Evolutionary conservation across 805 yeast genomes (phyloP).

Genomic region (Wickerhamomyces hampshirensis): DNA sequence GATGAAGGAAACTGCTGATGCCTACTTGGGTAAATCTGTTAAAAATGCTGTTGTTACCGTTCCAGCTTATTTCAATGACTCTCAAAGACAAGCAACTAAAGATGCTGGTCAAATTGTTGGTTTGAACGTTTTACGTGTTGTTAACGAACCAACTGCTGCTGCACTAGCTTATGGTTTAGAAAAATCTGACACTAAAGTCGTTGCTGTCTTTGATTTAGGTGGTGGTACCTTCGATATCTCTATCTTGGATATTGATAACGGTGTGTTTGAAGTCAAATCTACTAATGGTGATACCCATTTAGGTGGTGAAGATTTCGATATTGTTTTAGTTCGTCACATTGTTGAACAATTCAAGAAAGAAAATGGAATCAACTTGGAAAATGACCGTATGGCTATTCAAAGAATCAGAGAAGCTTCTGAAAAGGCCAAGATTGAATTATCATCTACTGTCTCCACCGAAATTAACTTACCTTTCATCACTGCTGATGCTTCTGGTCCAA

Average conservation of each 20-base stretch:
- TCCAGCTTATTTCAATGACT: constrained; percentile 80
- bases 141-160: constrained; percentile 85
- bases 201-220: constrained; percentile 66
- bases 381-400: constrained; percentile 51
- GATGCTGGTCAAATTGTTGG: constrained; percentile 76
- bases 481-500: constrained; percentile 39
- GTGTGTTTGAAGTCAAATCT: constrained; percentile 77
- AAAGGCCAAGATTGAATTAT: constrained; percentile 69
- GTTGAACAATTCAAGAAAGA: constrained; percentile 51
- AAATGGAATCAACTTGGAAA: constrained; percentile 29
- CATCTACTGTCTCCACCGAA: constrained; percentile 57
- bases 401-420: constrained; percentile 80
- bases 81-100: constrained; percentile 79
- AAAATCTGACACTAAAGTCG: constrained; percentile 35
- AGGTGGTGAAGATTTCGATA: constrained; percentile 86
- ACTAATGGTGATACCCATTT: constrained; percentile 83
- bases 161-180: constrained; percentile 79
- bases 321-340: constrained; percentile 52
- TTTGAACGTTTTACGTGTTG: constrained; percentile 65
- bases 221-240: constrained; percentile 87
- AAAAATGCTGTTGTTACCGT: constrained; percentile 79
- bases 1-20: constrained; percentile 63
- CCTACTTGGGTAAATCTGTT: constrained; percentile 46
- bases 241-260: constrained; percentile 72
- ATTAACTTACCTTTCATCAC: constrained; percentile 70